Evolutionary conservation across 2,329 filamentous ascomycete genomes (phyloP), one percentile per base, ranked within the genome.

Genomic region (Diaporthe capsici): DNA sequence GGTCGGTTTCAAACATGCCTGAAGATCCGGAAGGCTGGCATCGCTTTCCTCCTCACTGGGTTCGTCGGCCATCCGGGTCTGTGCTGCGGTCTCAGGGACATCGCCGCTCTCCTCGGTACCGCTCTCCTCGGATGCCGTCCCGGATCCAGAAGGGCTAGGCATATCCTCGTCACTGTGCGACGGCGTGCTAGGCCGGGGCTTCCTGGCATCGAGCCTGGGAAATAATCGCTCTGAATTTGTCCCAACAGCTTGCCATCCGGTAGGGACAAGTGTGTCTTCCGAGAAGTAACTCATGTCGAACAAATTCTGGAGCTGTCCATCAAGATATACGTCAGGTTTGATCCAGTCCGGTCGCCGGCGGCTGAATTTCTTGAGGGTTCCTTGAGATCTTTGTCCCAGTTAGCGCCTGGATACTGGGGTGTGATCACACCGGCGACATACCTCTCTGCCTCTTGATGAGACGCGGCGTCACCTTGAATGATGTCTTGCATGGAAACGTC

Each of bases 401-500:
- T 47, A 78, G 73, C 71, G 20, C 34, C 47, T 51, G 42, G 28
- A 20, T n/a, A 63, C 10, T 17, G 6, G 9, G 31, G 12, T 22
- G 10, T 17, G 31, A 4, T 22, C 25, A 61, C 20, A 15, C 31
- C 47, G 4, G 2, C 7, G 28, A 76, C 81, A 77, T 82, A 85
- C 82, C 79, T 80, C 63, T 82, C 77, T 74, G 71, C 76, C 70
- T 72, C 74, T 28, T 53, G 51, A 25, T 72, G 60, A 28, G 71
- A 55, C 9, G 65, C 31, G 9, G n/a, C n/a, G 7, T 53, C 82
- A 34, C 79, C 78, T 75, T 88, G 86, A 22, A 57, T 20, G 17
- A 86, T 86, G 79, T 95, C 93, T 72, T 92, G 92, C 93, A 98
- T 96, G 0, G 94, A 94, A 22, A 99, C 92, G 81, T 98, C 94